A percentile compares a stretch with the other conserved stretches of the same genome.
phyloP scores from a whole-genome alignment of 2,329 filamentous ascomycete species.

The Ceratocystis cubensis region DNA sequence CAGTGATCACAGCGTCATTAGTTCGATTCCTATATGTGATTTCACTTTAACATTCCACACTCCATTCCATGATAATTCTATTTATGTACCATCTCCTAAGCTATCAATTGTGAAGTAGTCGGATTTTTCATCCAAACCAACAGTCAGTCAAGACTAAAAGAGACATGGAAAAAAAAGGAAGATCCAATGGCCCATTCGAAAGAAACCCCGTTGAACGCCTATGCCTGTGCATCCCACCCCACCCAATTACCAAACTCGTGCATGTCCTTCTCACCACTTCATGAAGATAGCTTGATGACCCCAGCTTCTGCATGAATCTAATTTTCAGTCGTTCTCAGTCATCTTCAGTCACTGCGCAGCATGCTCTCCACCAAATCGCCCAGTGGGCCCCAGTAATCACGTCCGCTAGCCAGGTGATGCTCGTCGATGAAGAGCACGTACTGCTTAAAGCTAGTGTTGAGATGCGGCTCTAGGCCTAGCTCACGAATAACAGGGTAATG shows the following conservation, averaged over 20 bases:
- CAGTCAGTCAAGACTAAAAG: constrained; percentile 4
- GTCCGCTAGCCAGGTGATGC: constrained; percentile 79
- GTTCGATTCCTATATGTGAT: background rate
- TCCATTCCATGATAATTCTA: background rate
- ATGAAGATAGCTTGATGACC: background rate
- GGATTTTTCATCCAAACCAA: background rate
- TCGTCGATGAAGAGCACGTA: constrained; percentile 98
- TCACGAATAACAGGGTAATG: constrained; percentile 96
- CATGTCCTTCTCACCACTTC: constrained; percentile 9
- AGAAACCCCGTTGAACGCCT: constrained; percentile 11
- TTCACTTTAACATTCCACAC: background rate
- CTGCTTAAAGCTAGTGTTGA: constrained; percentile 99
- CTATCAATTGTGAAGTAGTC: background rate
- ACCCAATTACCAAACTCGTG: constrained; percentile 3
- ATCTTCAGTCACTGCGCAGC: constrained; percentile 67
- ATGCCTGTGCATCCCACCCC: background rate
- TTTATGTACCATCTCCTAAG: background rate
- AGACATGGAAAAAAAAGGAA: constrained; percentile 11
- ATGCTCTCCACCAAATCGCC: constrained; percentile 96
- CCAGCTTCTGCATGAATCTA: background rate
- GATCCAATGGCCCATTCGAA: background rate
- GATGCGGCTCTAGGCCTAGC: constrained; percentile 85
- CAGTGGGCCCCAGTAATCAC: constrained; percentile 93
- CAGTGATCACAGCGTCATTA: background rate
- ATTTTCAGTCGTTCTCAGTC: background rate